phyloP scores from a whole-genome alignment of 306 rosid genomes.

The Lupinus albus region DNA sequence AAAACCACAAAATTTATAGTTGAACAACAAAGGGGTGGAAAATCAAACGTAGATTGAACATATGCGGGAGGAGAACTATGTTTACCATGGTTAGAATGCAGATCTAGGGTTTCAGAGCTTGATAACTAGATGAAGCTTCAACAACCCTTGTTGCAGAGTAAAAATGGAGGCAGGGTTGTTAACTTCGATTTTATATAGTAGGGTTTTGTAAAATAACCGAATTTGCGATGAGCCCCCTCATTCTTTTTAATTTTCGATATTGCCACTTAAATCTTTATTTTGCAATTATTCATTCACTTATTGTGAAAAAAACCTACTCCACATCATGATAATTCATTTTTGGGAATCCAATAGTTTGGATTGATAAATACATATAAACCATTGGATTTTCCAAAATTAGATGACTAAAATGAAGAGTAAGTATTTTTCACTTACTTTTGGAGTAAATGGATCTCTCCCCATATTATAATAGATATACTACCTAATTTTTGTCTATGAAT shows the following conservation, averaged over 20 bases:
- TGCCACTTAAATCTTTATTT: background rate
- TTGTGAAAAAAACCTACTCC: too few species aligned
- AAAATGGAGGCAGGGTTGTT: background rate
- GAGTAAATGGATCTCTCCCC: too few species aligned
- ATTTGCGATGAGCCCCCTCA: background rate
- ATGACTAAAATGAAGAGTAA: too few species aligned
- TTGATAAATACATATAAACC: too few species aligned
- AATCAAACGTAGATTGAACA: background rate
- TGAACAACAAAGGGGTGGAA: background rate
- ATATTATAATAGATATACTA: too few species aligned
- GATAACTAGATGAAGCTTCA: background rate
- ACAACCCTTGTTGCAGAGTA: background rate
- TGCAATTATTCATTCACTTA: background rate
- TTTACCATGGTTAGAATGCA: conserved; percentile 7
- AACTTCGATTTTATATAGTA: conserved; percentile 2
- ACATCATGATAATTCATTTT: too few species aligned
- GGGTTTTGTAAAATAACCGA: conserved; percentile 9
- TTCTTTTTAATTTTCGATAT: background rate
- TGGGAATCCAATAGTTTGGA: too few species aligned
- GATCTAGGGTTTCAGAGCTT: background rate
- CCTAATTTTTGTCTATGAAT: too few species aligned
- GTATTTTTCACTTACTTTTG: too few species aligned
- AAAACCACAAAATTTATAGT: background rate
- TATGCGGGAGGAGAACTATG: background rate
- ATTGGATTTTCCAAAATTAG: too few species aligned